phyloP scores from a whole-genome alignment of 164 flowering plant species.

The Magnolia officinalis region DNA sequence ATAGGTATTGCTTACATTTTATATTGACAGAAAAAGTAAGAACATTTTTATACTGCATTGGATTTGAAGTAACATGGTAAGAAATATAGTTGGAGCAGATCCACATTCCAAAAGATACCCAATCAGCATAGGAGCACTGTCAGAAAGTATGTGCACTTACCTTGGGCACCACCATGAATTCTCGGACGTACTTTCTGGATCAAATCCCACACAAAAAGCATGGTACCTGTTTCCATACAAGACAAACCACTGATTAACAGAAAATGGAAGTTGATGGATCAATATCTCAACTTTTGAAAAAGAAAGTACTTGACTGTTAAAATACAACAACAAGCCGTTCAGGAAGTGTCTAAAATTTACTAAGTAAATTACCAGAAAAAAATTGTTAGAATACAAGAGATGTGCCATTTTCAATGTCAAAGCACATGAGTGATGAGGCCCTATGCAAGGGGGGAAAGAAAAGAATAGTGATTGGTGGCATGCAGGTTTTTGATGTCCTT shows the following conservation, averaged over 20 bases:
- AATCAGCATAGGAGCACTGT: background rate
- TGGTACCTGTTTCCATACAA: constrained; percentile 69
- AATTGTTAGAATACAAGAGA: background rate
- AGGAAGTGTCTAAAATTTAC: background rate
- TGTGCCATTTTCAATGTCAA: background rate
- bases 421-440: background rate
- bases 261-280: constrained; percentile 5
- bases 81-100: background rate
- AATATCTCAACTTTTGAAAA: background rate
- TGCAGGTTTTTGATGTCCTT: too few species aligned
- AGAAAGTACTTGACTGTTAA: background rate
- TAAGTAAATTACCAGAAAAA: too few species aligned
- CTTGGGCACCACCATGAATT: constrained; percentile 94
- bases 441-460: background rate
- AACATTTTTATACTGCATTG: background rate
- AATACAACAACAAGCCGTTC: background rate
- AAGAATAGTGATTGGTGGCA: too few species aligned
- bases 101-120: background rate
- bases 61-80: constrained; percentile 3
- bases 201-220: constrained; percentile 96
- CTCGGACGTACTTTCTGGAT: constrained; percentile 66
- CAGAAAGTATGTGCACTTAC: constrained; percentile 30
- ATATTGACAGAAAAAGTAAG: background rate
- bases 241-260: constrained; percentile 16
- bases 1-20: background rate